Evolutionary conservation across 768 basidiomycete genomes (phyloP).

Genomic region (Leccinum subtestaceum): DNA sequence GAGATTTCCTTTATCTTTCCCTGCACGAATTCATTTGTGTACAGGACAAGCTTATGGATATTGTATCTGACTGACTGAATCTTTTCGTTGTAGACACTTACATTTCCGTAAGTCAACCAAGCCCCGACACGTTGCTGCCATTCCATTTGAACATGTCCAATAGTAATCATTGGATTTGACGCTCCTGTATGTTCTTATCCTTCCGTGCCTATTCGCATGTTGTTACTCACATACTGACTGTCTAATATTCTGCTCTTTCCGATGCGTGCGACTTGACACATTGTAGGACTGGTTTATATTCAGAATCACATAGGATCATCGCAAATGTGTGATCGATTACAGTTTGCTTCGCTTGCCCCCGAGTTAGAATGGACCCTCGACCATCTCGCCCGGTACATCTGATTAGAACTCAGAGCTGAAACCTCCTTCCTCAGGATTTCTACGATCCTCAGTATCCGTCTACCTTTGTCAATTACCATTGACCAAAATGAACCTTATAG

Average conservation of each 20-base stretch:
- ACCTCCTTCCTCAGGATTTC: slow-evolving; percentile 59
- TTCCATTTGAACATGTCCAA: background rate
- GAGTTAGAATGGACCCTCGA: background rate
- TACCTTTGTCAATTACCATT: slow-evolving; percentile 64
- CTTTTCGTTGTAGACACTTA: slow-evolving; percentile 55
- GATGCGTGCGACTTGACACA: background rate
- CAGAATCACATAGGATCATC: slow-evolving; percentile 85
- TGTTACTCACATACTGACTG: background rate
- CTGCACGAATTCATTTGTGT: background rate
- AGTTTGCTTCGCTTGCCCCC: background rate
- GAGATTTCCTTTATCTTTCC: background rate
- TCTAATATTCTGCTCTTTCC: background rate
- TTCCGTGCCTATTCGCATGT: background rate
- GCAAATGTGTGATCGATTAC: slow-evolving; percentile 56
- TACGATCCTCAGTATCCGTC: slow-evolving; percentile 59
- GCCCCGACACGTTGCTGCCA: background rate
- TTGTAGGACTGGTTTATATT: slow-evolving; percentile 77
- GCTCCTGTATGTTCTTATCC: slow-evolving; percentile 57
- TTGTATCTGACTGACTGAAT: slow-evolving; percentile 6
- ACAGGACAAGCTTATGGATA: background rate
- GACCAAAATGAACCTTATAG: slow-evolving; percentile 59
- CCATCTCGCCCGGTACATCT: background rate
- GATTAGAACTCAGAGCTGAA: background rate
- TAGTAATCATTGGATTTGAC: slow-evolving; percentile 78
- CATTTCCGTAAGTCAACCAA: slow-evolving; percentile 68